A percentile compares a stretch with the other conserved stretches of the same genome.
Evolutionary conservation across 1,284 basidiomycete species (phyloP).

Genomic region (Cystobasidium pallidum): DNA sequence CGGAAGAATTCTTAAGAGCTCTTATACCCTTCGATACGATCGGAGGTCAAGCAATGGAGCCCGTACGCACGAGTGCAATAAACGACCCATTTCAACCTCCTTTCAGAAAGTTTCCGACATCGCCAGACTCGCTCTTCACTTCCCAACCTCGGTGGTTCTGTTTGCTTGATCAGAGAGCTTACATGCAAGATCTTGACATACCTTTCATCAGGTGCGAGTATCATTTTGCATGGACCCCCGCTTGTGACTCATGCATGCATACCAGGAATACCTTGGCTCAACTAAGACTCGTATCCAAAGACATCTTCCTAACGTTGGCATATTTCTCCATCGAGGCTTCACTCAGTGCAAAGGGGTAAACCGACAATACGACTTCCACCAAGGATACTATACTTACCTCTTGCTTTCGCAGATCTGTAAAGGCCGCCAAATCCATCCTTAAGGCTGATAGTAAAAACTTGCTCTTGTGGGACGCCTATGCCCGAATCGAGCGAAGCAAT

Average conservation of each 20-base stretch:
- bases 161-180: slow-evolving; percentile 51
- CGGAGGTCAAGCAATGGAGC: slow-evolving; percentile 58
- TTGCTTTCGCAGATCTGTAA: slow-evolving; percentile 64
- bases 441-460: slow-evolving; percentile 68
- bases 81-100: slow-evolving; percentile 49
- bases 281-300: slow-evolving; percentile 50
- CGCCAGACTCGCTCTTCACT: slow-evolving; percentile 49
- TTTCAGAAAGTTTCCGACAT: slow-evolving; percentile 49
- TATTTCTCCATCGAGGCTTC: slow-evolving; percentile 66
- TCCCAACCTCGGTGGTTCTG: slow-evolving; percentile 56
- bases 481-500: slow-evolving; percentile 73
- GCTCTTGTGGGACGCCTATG: slow-evolving; percentile 77
- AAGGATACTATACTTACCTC: not conserved
- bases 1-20: slow-evolving; percentile 20
- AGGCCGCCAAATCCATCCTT: slow-evolving; percentile 72
- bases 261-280: slow-evolving; percentile 40
- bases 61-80: slow-evolving; percentile 51
- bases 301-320: slow-evolving; percentile 56
- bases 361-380: not conserved
- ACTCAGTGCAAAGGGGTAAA: slow-evolving; percentile 66
- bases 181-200: slow-evolving; percentile 54
- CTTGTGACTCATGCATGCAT: not conserved
- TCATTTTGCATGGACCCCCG: no score
- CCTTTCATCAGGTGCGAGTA: slow-evolving; percentile 52
- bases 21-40: slow-evolving; percentile 54